These are phyloP conservation scores for Komagataella mondaviorum DNA, from an alignment of 805 yeast genomes.

Conservation along the genomic window DNA sequence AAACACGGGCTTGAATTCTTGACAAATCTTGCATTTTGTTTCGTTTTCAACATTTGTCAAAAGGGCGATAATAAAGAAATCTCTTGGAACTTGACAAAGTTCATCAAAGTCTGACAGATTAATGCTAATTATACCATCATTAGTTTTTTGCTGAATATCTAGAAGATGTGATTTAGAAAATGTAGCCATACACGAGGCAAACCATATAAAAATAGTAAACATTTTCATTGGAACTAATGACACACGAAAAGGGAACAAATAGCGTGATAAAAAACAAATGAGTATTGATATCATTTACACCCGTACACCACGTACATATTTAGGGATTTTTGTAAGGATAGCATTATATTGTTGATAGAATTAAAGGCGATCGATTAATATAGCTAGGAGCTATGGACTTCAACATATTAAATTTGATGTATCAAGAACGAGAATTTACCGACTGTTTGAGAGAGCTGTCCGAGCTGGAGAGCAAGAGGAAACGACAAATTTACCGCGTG, in stretches of 20 bases:
- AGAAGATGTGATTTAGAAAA: conserved; percentile 7
- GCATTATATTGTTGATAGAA: too few species aligned
- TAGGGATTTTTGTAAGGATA: too few species aligned
- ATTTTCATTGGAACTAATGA: background rate
- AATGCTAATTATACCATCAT: conserved; percentile 27
- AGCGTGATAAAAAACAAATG: background rate
- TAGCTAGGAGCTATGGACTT: background rate
- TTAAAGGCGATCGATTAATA: background rate
- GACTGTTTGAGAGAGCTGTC: background rate
- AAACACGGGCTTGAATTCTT: conserved; percentile 25
- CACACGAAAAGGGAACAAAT: background rate
- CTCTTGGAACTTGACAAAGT: conserved; percentile 32
- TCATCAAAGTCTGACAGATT: conserved; percentile 23
- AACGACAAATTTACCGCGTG: background rate
- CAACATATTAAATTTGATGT: background rate
- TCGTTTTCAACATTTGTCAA: conserved; percentile 33
- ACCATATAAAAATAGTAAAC: background rate
- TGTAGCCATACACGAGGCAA: conserved; percentile 3
- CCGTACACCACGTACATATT: background rate
- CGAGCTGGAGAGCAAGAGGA: background rate
- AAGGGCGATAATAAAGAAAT: conserved; percentile 35
- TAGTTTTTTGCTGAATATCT: conserved; percentile 4
- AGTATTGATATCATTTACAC: background rate
- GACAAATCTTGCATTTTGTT: conserved; percentile 35
- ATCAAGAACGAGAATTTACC: background rate